Base-by-base conservation (phyloP, 768 basidiomycete genomes). In the Brasilioporus rufonigricans region DNA sequence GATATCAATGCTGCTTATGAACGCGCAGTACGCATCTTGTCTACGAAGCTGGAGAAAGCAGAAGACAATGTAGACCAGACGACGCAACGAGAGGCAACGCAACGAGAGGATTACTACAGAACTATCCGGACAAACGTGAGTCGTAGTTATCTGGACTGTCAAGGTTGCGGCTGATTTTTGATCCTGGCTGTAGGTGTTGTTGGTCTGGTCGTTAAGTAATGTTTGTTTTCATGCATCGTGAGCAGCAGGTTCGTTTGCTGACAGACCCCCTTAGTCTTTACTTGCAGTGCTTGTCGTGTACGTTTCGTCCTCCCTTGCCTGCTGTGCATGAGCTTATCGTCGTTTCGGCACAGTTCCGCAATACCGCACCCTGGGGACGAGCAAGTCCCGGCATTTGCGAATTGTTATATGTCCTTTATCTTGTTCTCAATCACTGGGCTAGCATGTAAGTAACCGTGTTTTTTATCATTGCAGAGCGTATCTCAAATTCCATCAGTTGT, bases 1-100 rank as follows among this genome's bases (percentile, higher is more conserved):
- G 95, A 97, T 64, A 86, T 93, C 70, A 86, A 94, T 64, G 85
- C 87, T 27, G 81, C 88, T 50, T 98, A 98, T 65, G 91, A 96
- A 58, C 91, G 94, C 59, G 97, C 96, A 3, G 81, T 94, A 32
- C 84, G 87, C 62, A 84, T 93, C 3, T 72, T 98, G 48, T 79
- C 80, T 16, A 82, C 82, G 11, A 93, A 94, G 70, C 77, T 90
- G 24, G 87, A 89, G 4, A 89, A 89, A 69, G 81, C 72, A 45
- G 86, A 88, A 31, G 65, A 73, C 24, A 87, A 80, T 59, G 78
- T 78, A 0, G 89, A 93, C 68, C 64, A 68, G 27, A 67, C 73
- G 55, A 89, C 87, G 4, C 64, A 77, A 59, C 84, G 92, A 69
- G 90, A 93, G 67, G n/a, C n/a, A n/a, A n/a, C n/a, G n/a, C n/a